Evolutionary conservation across 192 early-diverging fungal genomes (phyloP).

Genomic region (Coemansia brasiliensis): DNA sequence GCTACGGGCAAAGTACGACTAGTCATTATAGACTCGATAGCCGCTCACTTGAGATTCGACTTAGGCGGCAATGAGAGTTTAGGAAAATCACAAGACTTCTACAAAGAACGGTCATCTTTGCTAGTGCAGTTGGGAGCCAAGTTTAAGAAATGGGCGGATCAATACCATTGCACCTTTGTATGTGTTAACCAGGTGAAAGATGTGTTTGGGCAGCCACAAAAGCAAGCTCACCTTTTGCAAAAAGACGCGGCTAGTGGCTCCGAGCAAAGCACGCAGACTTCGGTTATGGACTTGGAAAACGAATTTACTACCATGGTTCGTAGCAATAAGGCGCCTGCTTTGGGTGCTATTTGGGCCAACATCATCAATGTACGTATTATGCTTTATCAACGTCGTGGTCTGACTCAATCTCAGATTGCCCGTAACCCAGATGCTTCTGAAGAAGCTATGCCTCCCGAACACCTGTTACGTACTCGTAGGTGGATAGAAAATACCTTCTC

Average conservation of each 20-base stretch:
- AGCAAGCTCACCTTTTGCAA: too few relatives aligned
- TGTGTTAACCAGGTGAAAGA: constrained; percentile 84
- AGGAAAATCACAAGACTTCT: constrained; percentile 12
- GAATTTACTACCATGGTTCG: constrained; percentile 9
- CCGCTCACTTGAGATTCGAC: constrained; percentile 61
- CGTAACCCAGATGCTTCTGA: neutral
- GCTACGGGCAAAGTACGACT: constrained; percentile 59
- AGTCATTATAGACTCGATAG: constrained; percentile 85
- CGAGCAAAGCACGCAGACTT: constrained; percentile 4
- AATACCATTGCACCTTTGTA: constrained; percentile 67
- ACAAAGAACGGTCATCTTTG: constrained; percentile 47
- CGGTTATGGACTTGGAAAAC: constrained; percentile 5
- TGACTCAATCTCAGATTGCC: constrained; percentile 11
- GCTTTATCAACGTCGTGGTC: constrained; percentile 45
- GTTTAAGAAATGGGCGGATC: constrained; percentile 63
- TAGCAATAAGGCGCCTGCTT: constrained; percentile 61
- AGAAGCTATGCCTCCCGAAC: neutral
- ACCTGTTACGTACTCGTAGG: constrained; percentile 28
- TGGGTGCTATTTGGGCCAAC: constrained; percentile 76
- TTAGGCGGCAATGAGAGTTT: constrained; percentile 11
- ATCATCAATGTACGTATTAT: constrained; percentile 67
- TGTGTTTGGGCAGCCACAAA: constrained; percentile 17
- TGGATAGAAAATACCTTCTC: constrained; percentile 44
- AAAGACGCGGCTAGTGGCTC: neutral
- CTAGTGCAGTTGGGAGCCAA: constrained; percentile 62